Conservation (phyloP, 345 rosid species). For the Eucalyptus curtisii region DNA sequence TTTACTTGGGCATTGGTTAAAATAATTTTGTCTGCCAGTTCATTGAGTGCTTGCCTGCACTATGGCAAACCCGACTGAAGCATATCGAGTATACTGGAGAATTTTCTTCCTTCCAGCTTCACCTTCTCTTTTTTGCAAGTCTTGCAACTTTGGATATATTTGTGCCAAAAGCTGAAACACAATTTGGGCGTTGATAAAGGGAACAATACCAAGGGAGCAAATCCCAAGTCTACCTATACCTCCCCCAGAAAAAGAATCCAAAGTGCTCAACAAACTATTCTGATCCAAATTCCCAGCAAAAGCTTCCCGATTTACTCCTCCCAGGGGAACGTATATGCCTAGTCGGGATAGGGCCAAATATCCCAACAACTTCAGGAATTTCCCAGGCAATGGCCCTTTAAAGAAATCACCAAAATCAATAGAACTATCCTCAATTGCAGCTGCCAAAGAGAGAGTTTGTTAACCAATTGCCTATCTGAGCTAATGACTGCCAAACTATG, state of each 20-base stretch:
- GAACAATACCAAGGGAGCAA: conserved; percentile 96
- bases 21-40: background rate
- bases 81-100: conserved; percentile 85
- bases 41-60: conserved; percentile 40
- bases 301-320: conserved; percentile 89
- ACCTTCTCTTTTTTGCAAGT: conserved; percentile 98
- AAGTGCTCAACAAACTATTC: conserved; percentile 81
- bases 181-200: conserved; percentile 89
- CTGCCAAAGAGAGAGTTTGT: conserved; percentile 27
- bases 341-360: conserved; percentile 81
- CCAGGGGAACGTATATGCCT: conserved; percentile 91
- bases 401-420: conserved; percentile 97
- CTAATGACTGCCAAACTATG: background rate
- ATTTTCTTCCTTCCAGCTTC: conserved; percentile 97
- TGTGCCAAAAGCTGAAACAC: conserved; percentile 98
- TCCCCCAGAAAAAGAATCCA: conserved; percentile 96
- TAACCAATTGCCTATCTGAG: background rate
- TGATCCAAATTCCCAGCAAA: conserved; percentile 89
- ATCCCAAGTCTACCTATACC: conserved; percentile 96
- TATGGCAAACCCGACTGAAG: conserved; percentile 89
- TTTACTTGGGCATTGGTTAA: background rate
- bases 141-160: conserved; percentile 95
- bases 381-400: conserved; percentile 88
- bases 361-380: conserved; percentile 84
- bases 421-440: conserved; percentile 98